Conservation (phyloP, 352 stramenopile species). For the Phytophthora citricola region DNA sequence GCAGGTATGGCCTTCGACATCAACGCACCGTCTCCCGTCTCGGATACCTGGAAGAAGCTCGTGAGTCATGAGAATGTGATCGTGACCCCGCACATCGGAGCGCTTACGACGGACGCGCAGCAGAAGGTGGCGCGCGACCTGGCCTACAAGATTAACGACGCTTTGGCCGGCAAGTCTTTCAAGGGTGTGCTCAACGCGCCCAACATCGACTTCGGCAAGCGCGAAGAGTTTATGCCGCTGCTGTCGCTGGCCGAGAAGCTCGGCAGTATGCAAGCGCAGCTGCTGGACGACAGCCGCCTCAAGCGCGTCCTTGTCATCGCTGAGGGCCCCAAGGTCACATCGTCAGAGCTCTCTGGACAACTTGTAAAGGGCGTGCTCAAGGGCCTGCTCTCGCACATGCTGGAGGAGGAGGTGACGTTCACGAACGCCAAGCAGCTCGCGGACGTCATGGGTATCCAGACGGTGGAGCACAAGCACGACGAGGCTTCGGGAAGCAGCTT, state of each 20-base stretch:
- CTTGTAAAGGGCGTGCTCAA: slow-evolving; percentile 92
- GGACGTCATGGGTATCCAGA: slow-evolving; percentile 90
- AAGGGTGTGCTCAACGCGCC: slow-evolving; percentile 96
- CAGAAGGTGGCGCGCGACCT: slow-evolving; percentile 92
- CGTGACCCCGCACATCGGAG: slow-evolving; percentile 95
- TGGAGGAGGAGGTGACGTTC: slow-evolving; percentile 93
- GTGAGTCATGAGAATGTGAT: slow-evolving; percentile 92
- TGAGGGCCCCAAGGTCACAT: slow-evolving; percentile 84
- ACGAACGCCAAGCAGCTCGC: slow-evolving; percentile 87
- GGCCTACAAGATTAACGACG: slow-evolving; percentile 92
- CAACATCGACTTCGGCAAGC: slow-evolving; percentile 88
- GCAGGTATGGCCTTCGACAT: slow-evolving; percentile 81
- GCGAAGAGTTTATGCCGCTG: slow-evolving; percentile 84
- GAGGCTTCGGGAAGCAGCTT: slow-evolving; percentile 79
- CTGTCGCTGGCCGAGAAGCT: slow-evolving; percentile 93
- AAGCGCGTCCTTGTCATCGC: slow-evolving; percentile 78
- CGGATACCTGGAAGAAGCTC: slow-evolving; percentile 73
- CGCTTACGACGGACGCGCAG: slow-evolving; percentile 95
- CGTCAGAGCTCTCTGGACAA: slow-evolving; percentile 79
- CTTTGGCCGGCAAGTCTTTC: slow-evolving; percentile 93
- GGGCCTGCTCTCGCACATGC: slow-evolving; percentile 89
- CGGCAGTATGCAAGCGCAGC: slow-evolving; percentile 86
- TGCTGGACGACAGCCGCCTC: slow-evolving; percentile 79
- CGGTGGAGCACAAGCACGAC: slow-evolving; percentile 91
- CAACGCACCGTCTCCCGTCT: slow-evolving; percentile 51